Evolutionary conservation across 2,329 filamentous ascomycete species (phyloP).

Genomic region (Colletotrichum higginsianum): DNA sequence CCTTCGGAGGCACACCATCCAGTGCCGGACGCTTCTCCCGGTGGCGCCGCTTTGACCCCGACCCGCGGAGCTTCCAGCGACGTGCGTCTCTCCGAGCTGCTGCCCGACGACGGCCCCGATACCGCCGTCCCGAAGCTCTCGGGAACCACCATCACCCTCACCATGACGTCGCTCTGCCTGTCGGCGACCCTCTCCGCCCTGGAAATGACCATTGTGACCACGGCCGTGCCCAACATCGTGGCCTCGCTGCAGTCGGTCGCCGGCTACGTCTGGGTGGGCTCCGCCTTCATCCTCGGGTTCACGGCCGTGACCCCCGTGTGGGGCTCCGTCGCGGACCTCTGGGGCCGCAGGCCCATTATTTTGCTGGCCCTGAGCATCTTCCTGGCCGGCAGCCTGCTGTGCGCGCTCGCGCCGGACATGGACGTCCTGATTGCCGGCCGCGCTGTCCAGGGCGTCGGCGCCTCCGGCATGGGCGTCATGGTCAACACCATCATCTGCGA

Average conservation of each 20-base stretch:
- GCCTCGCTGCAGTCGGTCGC: slow-evolving; percentile 55
- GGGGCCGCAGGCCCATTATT: slow-evolving; percentile 57
- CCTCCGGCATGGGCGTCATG: slow-evolving; percentile 63
- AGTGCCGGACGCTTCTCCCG: background rate
- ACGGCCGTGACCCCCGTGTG: slow-evolving; percentile 48
- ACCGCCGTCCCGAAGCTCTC: slow-evolving; percentile 9
- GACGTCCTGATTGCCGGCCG: slow-evolving; percentile 58
- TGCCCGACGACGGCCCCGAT: background rate
- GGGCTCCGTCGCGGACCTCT: slow-evolving; percentile 63
- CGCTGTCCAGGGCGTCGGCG: slow-evolving; percentile 61
- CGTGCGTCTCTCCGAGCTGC: background rate
- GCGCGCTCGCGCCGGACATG: slow-evolving; percentile 61
- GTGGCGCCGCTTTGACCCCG: background rate
- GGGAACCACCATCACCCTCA: slow-evolving; percentile 46
- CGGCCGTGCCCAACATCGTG: slow-evolving; percentile 63
- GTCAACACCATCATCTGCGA: slow-evolving; percentile 54
- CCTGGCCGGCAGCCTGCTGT: slow-evolving; percentile 67
- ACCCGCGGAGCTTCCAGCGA: background rate
- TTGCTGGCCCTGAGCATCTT: slow-evolving; percentile 56
- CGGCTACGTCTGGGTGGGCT: slow-evolving; percentile 62
- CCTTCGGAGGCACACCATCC: background rate
- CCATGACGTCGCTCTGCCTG: slow-evolving; percentile 52
- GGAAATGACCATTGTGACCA: slow-evolving; percentile 67
- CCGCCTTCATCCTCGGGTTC: slow-evolving; percentile 64
- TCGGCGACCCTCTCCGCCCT: slow-evolving; percentile 60